Base-by-base conservation (phyloP, 2,329 filamentous ascomycete species). In the Myrmaecium sp. region DNA sequence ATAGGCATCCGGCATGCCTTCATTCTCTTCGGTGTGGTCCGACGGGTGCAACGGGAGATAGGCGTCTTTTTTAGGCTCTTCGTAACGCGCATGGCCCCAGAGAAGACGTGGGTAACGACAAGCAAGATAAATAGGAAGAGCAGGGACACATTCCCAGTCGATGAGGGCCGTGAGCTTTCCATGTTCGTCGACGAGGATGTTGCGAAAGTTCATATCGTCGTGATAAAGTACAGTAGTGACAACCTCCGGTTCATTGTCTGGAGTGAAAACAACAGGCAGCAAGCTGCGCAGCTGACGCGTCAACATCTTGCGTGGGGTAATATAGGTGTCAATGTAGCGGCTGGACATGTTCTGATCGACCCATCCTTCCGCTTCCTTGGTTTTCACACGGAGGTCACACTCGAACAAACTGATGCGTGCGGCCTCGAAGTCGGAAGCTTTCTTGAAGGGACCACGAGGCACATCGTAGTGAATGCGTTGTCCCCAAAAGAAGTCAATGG, bases 131-230 rank as follows among this genome's bases (percentile, higher is more conserved):
- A 24, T 3, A 11, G 22, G 22, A 5, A 24, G 22, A 9, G 22
- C 13, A 4, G 22, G 16, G 4, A 24, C 22, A 14, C 22, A 24
- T 14, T 24, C 22, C 22, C 22, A 24, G 9, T 24, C 22, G 8
- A 24, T 24, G 13, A 24, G 5, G 3, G 22, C 22, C 5, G 22
- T 24, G 8, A 24, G 13, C 5, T 24, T 24, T 5, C 22, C 22
- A 5, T 10, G 10, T 5, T 24, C 22, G 8, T 24, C 22, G 13
- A 24, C 22, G 5, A 24, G 4, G 3, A 24, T 24, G 9, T 24
- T 24, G 5, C 16, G 22, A 11, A 4, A 4, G 4, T 11, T 14
- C 12, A 24, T 11, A 24, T 24, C 22, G 16, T 24, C 13, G 22
- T 24, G 22, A 14, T 14, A 24, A 8, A 24, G 22, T 5, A 24